Evolutionary conservation across 352 stramenopile species (phyloP).

Genomic region (Globisporangium middletonii): DNA sequence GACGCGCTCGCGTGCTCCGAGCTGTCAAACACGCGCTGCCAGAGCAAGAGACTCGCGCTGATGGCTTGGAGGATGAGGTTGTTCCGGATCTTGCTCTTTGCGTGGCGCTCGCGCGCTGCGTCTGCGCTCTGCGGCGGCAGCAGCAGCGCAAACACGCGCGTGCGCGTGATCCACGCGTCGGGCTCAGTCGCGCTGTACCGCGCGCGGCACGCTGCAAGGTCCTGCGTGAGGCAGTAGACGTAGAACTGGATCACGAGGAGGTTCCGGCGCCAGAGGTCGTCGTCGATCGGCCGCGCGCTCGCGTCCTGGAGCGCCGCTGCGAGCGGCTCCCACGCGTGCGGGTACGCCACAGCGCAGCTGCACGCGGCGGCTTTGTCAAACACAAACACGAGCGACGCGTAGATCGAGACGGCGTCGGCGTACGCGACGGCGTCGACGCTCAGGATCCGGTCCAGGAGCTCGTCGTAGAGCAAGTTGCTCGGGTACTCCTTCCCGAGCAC

Average conservation of each 20-base stretch:
- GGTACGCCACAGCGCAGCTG: slow-evolving; percentile 54
- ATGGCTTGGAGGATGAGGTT: slow-evolving; percentile 69
- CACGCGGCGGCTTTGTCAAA: slow-evolving; percentile 69
- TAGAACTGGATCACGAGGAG: slow-evolving; percentile 79
- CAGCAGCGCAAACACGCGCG: slow-evolving; percentile 54
- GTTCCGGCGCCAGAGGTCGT: slow-evolving; percentile 58
- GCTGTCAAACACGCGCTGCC: slow-evolving; percentile 58
- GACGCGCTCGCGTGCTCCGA: slow-evolving; percentile 15
- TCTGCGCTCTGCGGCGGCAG: slow-evolving; percentile 21
- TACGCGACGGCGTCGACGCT: slow-evolving; percentile 66
- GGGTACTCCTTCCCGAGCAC: slow-evolving; percentile 80
- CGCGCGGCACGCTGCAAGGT: slow-evolving; percentile 48
- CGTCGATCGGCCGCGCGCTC: slow-evolving; percentile 32
- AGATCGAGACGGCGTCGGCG: slow-evolving; percentile 65
- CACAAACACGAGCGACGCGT: slow-evolving; percentile 74
- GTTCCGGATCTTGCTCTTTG: slow-evolving; percentile 45
- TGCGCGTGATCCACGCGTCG: slow-evolving; percentile 49
- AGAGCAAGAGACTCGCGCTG: slow-evolving; percentile 43
- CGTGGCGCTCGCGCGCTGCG: slow-evolving; percentile 22
- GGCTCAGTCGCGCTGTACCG: slow-evolving; percentile 42
- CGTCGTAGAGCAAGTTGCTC: slow-evolving; percentile 70
- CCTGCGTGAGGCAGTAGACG: slow-evolving; percentile 73
- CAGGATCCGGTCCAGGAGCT: slow-evolving; percentile 78
- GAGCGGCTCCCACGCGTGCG: slow-evolving; percentile 64
- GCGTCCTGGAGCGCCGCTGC: slow-evolving; percentile 55